Evolutionary conservation across 2,329 filamentous ascomycete species (phyloP).

Genomic region (Aspergillus piperis): DNA sequence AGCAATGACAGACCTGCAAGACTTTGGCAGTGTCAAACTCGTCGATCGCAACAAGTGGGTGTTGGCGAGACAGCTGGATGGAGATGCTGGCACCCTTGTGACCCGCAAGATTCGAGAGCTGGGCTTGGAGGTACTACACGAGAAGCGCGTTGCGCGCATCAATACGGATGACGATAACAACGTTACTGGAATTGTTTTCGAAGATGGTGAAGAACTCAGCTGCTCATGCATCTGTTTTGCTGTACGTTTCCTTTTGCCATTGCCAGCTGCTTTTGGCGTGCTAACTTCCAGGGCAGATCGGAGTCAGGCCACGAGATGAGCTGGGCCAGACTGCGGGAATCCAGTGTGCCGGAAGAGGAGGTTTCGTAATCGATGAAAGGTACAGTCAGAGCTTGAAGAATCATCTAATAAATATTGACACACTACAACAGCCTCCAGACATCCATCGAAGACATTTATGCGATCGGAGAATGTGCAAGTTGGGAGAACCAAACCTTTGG

Average conservation of each 20-base stretch:
- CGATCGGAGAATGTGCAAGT: conserved; percentile 87
- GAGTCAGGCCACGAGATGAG: conserved; percentile 78
- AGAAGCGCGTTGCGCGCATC: conserved; percentile 72
- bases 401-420: conserved; percentile 1
- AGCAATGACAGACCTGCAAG: conserved; percentile 82
- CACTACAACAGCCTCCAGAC: conserved; percentile 59
- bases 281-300: conserved; percentile 56
- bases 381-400: conserved; percentile 13
- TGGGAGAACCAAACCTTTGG: conserved; percentile 87
- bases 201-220: conserved; percentile 74
- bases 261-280: background rate
- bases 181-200: conserved; percentile 74
- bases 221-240: conserved; percentile 87
- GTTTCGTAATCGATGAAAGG: conserved; percentile 61
- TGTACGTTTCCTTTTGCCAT: conserved; percentile 37
- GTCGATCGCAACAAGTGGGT: conserved; percentile 85
- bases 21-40: conserved; percentile 72
- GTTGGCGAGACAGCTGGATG: conserved; percentile 77
- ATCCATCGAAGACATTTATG: conserved; percentile 72
- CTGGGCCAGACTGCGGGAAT: conserved; percentile 71
- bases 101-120: conserved; percentile 77
- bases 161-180: conserved; percentile 66
- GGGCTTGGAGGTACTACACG: conserved; percentile 77
- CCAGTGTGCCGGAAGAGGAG: conserved; percentile 69
- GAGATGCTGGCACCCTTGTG: conserved; percentile 77